These are phyloP conservation scores for Trichothecium sympodiale DNA, from an alignment of 2,329 filamentous ascomycete genomes.

Conservation along the genomic window DNA sequence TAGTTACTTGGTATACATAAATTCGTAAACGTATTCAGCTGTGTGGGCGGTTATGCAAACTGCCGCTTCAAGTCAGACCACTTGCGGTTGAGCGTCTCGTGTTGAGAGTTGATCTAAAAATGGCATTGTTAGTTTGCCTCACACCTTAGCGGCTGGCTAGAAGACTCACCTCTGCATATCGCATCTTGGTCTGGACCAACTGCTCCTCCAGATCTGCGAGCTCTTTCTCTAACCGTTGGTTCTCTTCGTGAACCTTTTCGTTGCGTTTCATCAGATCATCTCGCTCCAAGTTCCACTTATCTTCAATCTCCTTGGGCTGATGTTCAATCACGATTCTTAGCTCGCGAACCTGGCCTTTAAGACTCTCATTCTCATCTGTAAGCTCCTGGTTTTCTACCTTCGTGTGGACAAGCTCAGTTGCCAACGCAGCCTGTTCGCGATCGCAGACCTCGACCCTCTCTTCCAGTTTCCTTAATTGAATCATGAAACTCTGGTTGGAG, in stretches of 20 bases:
- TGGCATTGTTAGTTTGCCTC: constrained; percentile 7
- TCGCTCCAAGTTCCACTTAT: constrained; percentile 70
- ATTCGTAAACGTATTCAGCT: not conserved
- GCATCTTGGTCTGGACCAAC: constrained; percentile 88
- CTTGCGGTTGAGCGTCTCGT: constrained; percentile 64
- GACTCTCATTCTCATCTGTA: constrained; percentile 77
- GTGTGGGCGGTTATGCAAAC: constrained; percentile 26
- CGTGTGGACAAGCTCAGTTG: constrained; percentile 80
- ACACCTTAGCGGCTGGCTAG: not conserved
- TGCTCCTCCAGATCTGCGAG: constrained; percentile 86
- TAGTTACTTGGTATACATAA: not conserved
- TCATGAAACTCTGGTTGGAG: constrained; percentile 54
- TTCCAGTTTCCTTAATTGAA: constrained; percentile 75
- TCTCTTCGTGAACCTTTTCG: constrained; percentile 87
- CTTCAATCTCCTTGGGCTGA: constrained; percentile 82
- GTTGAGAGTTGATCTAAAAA: constrained; percentile 52
- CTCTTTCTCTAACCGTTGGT: constrained; percentile 76
- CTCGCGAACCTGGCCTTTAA: constrained; percentile 77
- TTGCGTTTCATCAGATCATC: constrained; percentile 89
- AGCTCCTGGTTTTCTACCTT: constrained; percentile 92
- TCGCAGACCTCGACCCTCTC: constrained; percentile 82
- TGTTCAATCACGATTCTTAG: constrained; percentile 78
- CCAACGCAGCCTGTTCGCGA: constrained; percentile 79
- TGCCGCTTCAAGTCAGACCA: constrained; percentile 63
- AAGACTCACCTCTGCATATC: constrained; percentile 75